A percentile compares a stretch with the other conserved stretches of the same genome.
phyloP scores from a whole-genome alignment of 345 rosid species.

The Nephelium lappaceum region DNA sequence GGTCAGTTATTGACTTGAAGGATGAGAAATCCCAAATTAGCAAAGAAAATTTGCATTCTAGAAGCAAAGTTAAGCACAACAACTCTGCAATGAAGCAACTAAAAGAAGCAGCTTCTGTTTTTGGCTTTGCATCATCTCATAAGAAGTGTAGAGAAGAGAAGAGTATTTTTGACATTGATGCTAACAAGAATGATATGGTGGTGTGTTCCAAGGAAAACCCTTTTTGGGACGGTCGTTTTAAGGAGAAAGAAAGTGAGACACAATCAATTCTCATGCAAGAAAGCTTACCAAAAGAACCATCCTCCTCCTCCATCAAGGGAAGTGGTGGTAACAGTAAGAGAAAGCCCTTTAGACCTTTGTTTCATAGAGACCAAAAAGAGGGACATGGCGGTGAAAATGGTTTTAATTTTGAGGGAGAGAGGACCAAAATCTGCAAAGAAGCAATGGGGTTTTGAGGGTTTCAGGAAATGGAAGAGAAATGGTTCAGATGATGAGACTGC shows the following conservation, averaged over 20 bases:
- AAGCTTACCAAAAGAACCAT: constrained; percentile 27
- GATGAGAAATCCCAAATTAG: constrained; percentile 46
- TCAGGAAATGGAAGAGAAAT: constrained; percentile 65
- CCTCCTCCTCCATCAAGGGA: constrained; percentile 30
- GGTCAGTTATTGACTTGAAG: constrained; percentile 72
- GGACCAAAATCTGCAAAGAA: constrained; percentile 48
- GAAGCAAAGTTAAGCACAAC: constrained; percentile 42
- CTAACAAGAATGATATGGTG: constrained; percentile 15
- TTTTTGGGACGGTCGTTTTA: constrained; percentile 37
- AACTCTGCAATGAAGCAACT: constrained; percentile 53
- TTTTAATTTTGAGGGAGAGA: constrained; percentile 33
- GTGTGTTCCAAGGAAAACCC: constrained; percentile 44
- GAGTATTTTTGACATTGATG: constrained; percentile 53
- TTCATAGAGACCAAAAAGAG: constrained; percentile 44
- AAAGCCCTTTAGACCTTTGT: constrained; percentile 52
- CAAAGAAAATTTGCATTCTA: constrained; percentile 38
- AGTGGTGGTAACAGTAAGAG: constrained; percentile 37
- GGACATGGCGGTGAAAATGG: constrained; percentile 21
- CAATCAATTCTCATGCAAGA: constrained; percentile 60
- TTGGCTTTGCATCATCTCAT: constrained; percentile 47
- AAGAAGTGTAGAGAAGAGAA: constrained; percentile 44
- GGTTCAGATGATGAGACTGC: constrained; percentile 66
- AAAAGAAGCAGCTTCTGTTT: constrained; percentile 65
- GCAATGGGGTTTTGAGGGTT: constrained; percentile 70
- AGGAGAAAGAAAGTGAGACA: constrained; percentile 44